Base-by-base conservation (phyloP, 2,329 filamentous ascomycete species). In the Fusarium coicis region DNA sequence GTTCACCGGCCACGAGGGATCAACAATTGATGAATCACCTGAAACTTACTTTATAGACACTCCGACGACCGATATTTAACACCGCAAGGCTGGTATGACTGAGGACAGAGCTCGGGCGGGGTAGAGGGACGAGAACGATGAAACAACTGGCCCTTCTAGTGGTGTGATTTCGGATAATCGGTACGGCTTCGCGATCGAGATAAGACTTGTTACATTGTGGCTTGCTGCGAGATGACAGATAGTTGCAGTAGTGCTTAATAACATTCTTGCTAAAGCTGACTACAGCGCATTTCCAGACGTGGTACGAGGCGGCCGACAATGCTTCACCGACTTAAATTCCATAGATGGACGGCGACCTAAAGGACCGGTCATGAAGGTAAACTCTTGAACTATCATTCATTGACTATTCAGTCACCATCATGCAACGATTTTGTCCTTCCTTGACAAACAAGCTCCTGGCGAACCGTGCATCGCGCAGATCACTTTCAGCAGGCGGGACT, bases 351-450 rank as follows among this genome's bases (percentile, higher is more conserved):
- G 14, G 14, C 32, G 10, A 23, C 15, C n/a, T 23, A 18, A 5
- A 46, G 5, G 16, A 7, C 15, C 5, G 8, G 2, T 4, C 15
- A 23, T 18, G 42, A 18, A 12, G n/a, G 11, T 43, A 43, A n/a
- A 2, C 7, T 43, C 10, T 18, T 12, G 7, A 10, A 23, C 10
- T 23, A 4, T 5, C 11, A 18, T 2, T 11, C 15, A 18, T 18
- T 6, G 18, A 19, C 19, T 4, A 19, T 12, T 44, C 7, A 14
- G 6, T 26, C 2, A 9, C 1, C 9, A 19, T 7, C 2, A 49
- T 49, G 46, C 46, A 32, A 4, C 14, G 19, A 11, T 0, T 49
- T n/a, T 14, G 28, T 1, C 14, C 28, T 16, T 8, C 4, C 2
- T 16, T 32, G 19, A 9, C 10, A 3, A 49, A 30, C 3, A 18